Conservation (phyloP, 495 filamentous ascomycete genomes). For the Aspergillus sparsus region DNA sequence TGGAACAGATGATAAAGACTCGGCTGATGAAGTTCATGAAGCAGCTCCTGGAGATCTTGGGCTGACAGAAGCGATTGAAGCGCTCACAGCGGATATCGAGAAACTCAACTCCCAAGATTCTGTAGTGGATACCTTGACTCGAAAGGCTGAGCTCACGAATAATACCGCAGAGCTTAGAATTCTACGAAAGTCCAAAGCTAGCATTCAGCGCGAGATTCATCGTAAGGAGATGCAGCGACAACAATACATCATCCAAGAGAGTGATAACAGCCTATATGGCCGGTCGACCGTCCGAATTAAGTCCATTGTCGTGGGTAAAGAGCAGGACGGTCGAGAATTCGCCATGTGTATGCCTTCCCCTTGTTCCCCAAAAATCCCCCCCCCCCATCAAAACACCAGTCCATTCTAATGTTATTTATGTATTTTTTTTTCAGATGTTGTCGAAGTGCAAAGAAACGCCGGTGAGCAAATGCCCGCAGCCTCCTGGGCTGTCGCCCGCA, state of each 20-base stretch:
- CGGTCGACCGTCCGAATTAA: slow-evolving; percentile 86
- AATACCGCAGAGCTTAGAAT: slow-evolving; percentile 93
- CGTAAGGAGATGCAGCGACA: slow-evolving; percentile 95
- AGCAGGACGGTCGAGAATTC: slow-evolving; percentile 91
- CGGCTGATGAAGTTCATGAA: slow-evolving; percentile 85
- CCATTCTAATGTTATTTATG: background rate
- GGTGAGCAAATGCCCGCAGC: slow-evolving; percentile 87
- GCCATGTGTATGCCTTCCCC: slow-evolving; percentile 65
- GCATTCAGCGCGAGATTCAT: slow-evolving; percentile 85
- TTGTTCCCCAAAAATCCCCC: background rate
- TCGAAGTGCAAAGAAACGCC: slow-evolving; percentile 86
- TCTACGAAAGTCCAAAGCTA: slow-evolving; percentile 88
- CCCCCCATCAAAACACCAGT: background rate
- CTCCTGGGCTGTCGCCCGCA: slow-evolving; percentile 74
- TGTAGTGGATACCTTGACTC: slow-evolving; percentile 85
- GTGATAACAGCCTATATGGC: slow-evolving; percentile 95
- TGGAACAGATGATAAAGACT: slow-evolving; percentile 56
- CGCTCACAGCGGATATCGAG: slow-evolving; percentile 83
- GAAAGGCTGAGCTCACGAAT: slow-evolving; percentile 95
- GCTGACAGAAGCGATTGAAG: slow-evolving; percentile 86
- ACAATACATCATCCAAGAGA: slow-evolving; percentile 97
- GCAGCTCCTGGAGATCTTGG: slow-evolving; percentile 95
- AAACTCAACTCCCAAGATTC: slow-evolving; percentile 84
- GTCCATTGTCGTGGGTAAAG: slow-evolving; percentile 85
- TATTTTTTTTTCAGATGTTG: slow-evolving; percentile 55